Conservation (phyloP, 2,329 filamentous ascomycete species). For the Calycina herbarum region DNA sequence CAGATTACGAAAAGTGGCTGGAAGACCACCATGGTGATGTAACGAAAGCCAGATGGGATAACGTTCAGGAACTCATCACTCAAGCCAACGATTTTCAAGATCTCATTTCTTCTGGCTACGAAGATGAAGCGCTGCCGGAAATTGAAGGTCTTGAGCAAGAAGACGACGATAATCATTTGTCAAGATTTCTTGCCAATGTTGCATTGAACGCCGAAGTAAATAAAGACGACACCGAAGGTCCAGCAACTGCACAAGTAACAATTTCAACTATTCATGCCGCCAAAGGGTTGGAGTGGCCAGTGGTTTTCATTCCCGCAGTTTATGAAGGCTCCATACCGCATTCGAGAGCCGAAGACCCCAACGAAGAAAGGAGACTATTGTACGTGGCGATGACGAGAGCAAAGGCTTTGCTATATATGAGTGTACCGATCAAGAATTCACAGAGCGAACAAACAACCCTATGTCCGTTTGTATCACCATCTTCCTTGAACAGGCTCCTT, state of each 20-base stretch:
- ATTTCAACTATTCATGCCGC: constrained; percentile 96
- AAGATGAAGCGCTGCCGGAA: constrained; percentile 60
- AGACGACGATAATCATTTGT: constrained; percentile 63
- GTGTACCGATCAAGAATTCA: constrained; percentile 70
- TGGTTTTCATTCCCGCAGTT: constrained; percentile 88
- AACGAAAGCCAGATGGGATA: constrained; percentile 78
- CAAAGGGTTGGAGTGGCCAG: constrained; percentile 94
- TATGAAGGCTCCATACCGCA: constrained; percentile 93
- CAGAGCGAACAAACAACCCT: constrained; percentile 62
- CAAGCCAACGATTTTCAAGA: constrained; percentile 71
- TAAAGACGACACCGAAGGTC: constrained; percentile 57
- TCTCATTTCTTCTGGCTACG: constrained; percentile 33
- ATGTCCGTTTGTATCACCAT: constrained; percentile 69
- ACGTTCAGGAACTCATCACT: constrained; percentile 82
- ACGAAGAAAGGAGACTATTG: constrained; percentile 84
- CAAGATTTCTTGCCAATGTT: constrained; percentile 85
- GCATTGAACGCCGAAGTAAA: constrained; percentile 80
- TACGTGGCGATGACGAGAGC: constrained; percentile 98
- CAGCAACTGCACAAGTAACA: constrained; percentile 67
- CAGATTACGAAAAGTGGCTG: constrained; percentile 74
- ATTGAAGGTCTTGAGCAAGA: constrained; percentile 72
- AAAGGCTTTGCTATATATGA: constrained; percentile 82
- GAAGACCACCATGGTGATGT: constrained; percentile 71
- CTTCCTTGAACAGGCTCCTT: constrained; percentile 52
- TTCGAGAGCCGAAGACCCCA: constrained; percentile 76